Conservation (phyloP, 1,284 basidiomycete species). For the Athelia sp. region DNA sequence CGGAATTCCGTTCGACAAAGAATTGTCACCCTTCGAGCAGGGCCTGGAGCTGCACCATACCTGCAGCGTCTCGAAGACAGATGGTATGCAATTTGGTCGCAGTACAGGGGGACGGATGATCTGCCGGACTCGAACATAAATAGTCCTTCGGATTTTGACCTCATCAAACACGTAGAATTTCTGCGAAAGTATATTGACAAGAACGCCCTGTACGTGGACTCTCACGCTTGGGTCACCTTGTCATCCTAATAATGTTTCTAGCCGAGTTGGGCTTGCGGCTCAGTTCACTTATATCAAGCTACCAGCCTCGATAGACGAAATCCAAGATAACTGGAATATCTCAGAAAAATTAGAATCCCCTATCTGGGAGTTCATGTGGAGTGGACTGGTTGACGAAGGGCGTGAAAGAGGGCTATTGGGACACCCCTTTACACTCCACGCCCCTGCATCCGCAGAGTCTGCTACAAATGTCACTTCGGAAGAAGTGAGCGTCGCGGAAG, state of each 20-base stretch:
- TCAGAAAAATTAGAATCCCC: slow-evolving; percentile 32
- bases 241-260: slow-evolving; percentile 18
- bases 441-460: slow-evolving; percentile 22
- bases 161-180: slow-evolving; percentile 74
- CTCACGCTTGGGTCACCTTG: background rate
- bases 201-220: slow-evolving; percentile 66
- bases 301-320: slow-evolving; percentile 40
- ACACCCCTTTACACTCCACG: slow-evolving; percentile 48
- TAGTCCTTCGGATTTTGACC: slow-evolving; percentile 70
- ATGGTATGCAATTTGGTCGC: slow-evolving; percentile 76
- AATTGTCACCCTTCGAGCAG: slow-evolving; percentile 53
- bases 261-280: slow-evolving; percentile 50
- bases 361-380: slow-evolving; percentile 73
- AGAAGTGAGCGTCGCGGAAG: slow-evolving; percentile 44
- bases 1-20: slow-evolving; percentile 66
- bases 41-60: slow-evolving; percentile 69
- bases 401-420: slow-evolving; percentile 66
- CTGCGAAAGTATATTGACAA: slow-evolving; percentile 81
- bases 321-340: slow-evolving; percentile 45
- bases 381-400: slow-evolving; percentile 60
- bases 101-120: slow-evolving; percentile 59
- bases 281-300: slow-evolving; percentile 32
- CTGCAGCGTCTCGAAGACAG: slow-evolving; percentile 74
- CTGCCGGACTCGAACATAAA: slow-evolving; percentile 70
- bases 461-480: slow-evolving; percentile 33